These are phyloP conservation scores for Hirschfeldia incana DNA, from an alignment of 345 rosid species.

Conservation along the genomic window DNA sequence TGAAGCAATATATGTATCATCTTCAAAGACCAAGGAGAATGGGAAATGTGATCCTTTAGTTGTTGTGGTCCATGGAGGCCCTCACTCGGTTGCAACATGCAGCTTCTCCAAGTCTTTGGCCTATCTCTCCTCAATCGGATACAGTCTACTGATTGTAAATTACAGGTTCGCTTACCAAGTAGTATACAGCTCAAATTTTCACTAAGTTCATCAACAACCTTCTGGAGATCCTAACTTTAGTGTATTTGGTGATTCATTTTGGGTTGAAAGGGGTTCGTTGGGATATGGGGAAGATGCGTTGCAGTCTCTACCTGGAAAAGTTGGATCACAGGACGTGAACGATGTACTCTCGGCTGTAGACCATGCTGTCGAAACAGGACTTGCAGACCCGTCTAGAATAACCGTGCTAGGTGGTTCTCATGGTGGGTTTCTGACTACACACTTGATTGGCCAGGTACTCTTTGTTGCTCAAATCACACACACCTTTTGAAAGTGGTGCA, in stretches of 20 bases:
- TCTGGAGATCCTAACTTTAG: slow-evolving; percentile 15
- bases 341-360: slow-evolving; percentile 84
- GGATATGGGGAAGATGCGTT: slow-evolving; percentile 98
- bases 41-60: slow-evolving; percentile 65
- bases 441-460: slow-evolving; percentile 93
- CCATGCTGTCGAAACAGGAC: slow-evolving; percentile 61
- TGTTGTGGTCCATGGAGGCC: slow-evolving; percentile 89
- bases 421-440: slow-evolving; percentile 89
- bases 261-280: slow-evolving; percentile 72
- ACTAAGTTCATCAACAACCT: slow-evolving; percentile 40
- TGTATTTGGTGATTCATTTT: slow-evolving; percentile 1
- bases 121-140: slow-evolving; percentile 83
- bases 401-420: slow-evolving; percentile 88
- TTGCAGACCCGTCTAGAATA: slow-evolving; percentile 70
- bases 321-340: slow-evolving; percentile 83
- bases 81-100: slow-evolving; percentile 62
- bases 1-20: slow-evolving; percentile 81
- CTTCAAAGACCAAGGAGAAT: slow-evolving; percentile 48
- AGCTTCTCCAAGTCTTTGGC: slow-evolving; percentile 59
- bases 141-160: slow-evolving; percentile 77
- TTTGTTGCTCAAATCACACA: background rate
- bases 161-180: slow-evolving; percentile 61
- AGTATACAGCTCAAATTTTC: slow-evolving; percentile 48
- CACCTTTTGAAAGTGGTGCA: slow-evolving; percentile 25
- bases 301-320: slow-evolving; percentile 93